Conservation (phyloP, 169 alveolate genomes). For the Eimeria falciformis region DNA sequence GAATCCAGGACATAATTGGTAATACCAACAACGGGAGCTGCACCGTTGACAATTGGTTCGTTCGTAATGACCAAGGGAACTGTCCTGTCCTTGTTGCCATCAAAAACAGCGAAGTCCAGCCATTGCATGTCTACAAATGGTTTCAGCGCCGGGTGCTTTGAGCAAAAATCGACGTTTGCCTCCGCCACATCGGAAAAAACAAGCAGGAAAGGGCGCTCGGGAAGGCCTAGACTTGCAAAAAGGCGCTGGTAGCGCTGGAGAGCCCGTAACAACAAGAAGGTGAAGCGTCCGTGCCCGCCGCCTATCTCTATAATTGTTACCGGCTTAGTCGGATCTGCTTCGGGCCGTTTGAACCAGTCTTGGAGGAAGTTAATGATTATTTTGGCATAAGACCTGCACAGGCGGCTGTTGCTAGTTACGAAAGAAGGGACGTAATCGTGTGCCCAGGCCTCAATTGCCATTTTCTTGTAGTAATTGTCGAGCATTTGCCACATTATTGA, state of each 20-base stretch:
- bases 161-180: constrained; percentile 84
- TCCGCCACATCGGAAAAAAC: constrained; percentile 88
- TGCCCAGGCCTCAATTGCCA: constrained; percentile 90
- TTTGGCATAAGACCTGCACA: constrained; percentile 87
- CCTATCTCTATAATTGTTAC: constrained; percentile 86
- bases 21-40: constrained; percentile 84
- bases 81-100: constrained; percentile 85
- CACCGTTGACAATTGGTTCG: constrained; percentile 77
- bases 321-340: constrained; percentile 79
- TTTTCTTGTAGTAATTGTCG: constrained; percentile 84
- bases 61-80: constrained; percentile 79
- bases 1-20: constrained; percentile 89
- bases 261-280: constrained; percentile 86
- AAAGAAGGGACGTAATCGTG: constrained; percentile 88
- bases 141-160: constrained; percentile 81
- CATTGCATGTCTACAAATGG: constrained; percentile 80
- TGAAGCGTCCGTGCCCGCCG: constrained; percentile 89
- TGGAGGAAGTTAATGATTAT: constrained; percentile 86
- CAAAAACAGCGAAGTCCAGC: constrained; percentile 89
- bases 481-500: constrained; percentile 87
- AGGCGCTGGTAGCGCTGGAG: constrained; percentile 82
- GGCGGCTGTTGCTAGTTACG: constrained; percentile 87
- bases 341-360: constrained; percentile 80
- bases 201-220: constrained; percentile 87
- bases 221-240: constrained; percentile 82